Conservation (phyloP, 1,284 basidiomycete genomes). For the Tilletia walkeri region DNA sequence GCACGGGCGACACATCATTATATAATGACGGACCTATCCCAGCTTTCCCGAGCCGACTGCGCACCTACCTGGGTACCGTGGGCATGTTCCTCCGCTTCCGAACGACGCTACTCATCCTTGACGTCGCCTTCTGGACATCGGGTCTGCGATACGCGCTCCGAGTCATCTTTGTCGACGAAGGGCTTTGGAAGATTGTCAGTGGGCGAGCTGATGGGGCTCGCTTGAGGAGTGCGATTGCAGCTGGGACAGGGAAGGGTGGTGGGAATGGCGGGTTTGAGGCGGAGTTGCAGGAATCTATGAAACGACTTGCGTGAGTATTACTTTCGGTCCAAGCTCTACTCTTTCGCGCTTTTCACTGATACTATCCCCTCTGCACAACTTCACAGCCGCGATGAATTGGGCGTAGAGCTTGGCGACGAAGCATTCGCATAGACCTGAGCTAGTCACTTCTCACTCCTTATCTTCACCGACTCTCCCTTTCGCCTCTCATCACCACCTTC, state of each 20-base stretch:
- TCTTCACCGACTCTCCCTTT: too few species aligned
- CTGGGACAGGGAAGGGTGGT: background rate
- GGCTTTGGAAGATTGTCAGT: constrained; percentile 17
- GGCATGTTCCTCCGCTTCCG: constrained; percentile 37
- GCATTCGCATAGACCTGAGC: constrained; percentile 27
- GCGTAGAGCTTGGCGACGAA: constrained; percentile 43
- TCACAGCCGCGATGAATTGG: constrained; percentile 36
- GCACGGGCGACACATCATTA: background rate
- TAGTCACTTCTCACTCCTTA: background rate
- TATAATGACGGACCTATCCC: background rate
- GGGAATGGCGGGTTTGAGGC: constrained; percentile 40
- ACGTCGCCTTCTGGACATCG: constrained; percentile 36
- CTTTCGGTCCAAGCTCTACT: background rate
- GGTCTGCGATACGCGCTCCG: constrained; percentile 31
- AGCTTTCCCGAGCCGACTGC: constrained; percentile 12
- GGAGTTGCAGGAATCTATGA: constrained; percentile 44
- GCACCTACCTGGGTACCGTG: constrained; percentile 1
- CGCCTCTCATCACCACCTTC: too few species aligned
- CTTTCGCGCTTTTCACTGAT: background rate
- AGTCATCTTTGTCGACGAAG: constrained; percentile 27
- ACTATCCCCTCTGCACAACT: background rate
- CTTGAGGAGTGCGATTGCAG: constrained; percentile 19
- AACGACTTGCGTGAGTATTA: constrained; percentile 31
- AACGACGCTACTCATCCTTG: constrained; percentile 37
- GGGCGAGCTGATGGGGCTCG: constrained; percentile 27